Evolutionary conservation across 2,329 filamentous ascomycete genomes (phyloP), one percentile per base, ranked within the genome.

Genomic region (Beauveria rudraprayagi): DNA sequence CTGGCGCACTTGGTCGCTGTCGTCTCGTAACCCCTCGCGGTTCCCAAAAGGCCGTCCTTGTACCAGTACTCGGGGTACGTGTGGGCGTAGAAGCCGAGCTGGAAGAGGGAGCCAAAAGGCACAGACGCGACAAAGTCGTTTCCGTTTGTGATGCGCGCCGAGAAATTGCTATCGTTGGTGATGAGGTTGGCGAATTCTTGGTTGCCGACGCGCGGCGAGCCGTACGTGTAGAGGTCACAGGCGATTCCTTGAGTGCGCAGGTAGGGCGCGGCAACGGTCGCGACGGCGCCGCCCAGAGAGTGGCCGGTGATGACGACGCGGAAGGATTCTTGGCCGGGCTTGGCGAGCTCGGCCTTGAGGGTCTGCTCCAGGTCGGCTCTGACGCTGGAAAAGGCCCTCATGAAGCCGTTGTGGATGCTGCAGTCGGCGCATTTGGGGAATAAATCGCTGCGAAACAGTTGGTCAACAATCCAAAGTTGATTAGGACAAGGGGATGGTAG

Each of bases 201-300:
- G 71, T 88, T 86, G 62, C 86, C 88, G 19, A 86, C 78, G 50
- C 86, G 85, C 1, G 88, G 88, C 19, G 83, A 78, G 63, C 87
- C 88, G 73, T 81, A 90, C 1, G 82, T 86, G 77, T 85, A 89
- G 47, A 89, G 67, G 66, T 86, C 84, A 10, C 71, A 63, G 1
- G 73, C 65, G 61, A 74, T 72, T 41, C 80, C 83, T 14, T 69
- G 67, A 4, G 70, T 70, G 48, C 85, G 80, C 22, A 89, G 72
- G 65, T 82, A 77, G 1, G 79, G 82, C 0, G 79, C 83, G 0
- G 78, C 86, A 5, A 91, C 70, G 6, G 81, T 83, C 37, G 81
- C 84, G 2, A 90, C 75, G 5, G 86, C 86, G 26, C 77, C 88
- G 50, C 88, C 88, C 3, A 91, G 81, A 9, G 84, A 88, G 75